Percentiles rank a stretch among this genome's conserved stretches.
phyloP scores from a whole-genome alignment of 2,329 filamentous ascomycete genomes.

The Penicillium sp. region DNA sequence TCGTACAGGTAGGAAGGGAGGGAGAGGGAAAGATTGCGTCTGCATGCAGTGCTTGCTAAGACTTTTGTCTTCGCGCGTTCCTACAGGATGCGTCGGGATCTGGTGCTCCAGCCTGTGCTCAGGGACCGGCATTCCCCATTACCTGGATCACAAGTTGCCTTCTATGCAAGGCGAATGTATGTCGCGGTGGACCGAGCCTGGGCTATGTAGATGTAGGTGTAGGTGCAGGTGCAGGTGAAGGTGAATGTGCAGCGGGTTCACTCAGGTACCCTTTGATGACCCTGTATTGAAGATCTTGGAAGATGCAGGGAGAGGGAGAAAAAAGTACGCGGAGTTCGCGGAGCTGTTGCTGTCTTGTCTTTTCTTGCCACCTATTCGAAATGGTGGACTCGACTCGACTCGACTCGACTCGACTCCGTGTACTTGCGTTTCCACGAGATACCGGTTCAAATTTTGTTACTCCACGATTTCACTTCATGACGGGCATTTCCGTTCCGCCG shows the following conservation, averaged over 20 bases:
- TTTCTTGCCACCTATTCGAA: background rate
- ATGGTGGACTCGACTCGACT: background rate
- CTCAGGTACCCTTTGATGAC: conserved; percentile 24
- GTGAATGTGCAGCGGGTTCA: conserved; percentile 16
- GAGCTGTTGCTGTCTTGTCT: too few relatives aligned
- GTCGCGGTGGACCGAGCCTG: background rate
- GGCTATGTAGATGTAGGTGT: too few relatives aligned
- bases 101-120: conserved; percentile 3
- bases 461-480: background rate
- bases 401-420: background rate
- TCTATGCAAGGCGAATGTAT: conserved; percentile 28
- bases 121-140: conserved; percentile 17
- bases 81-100: conserved; percentile 14
- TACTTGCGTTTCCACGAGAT: conserved; percentile 1
- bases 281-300: background rate
- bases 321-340: conserved; percentile 2
- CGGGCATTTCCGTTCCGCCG: background rate
- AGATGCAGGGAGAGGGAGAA: background rate
- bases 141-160: conserved; percentile 25
- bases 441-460: background rate
- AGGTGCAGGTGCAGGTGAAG: too few relatives aligned
- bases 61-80: conserved; percentile 3
- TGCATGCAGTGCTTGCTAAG: background rate
- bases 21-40: background rate
- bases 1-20: conserved; percentile 4